Evolutionary conservation across 2,329 filamentous ascomycete genomes (phyloP).

Genomic region (Neopestalotiopsis sp.): DNA sequence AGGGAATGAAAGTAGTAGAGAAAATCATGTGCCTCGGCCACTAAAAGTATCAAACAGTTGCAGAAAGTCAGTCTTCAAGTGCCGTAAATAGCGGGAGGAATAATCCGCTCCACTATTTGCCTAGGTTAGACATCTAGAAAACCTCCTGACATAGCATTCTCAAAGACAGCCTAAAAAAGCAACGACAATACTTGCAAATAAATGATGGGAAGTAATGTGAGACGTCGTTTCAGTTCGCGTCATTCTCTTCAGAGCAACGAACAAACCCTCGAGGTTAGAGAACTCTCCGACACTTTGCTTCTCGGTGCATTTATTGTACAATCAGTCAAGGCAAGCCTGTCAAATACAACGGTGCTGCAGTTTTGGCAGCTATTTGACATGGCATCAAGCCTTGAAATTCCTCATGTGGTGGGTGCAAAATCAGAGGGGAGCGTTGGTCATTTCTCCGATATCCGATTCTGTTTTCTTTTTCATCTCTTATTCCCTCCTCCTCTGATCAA

Average conservation of each 20-base stretch:
- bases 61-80: too few species aligned
- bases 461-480: background rate
- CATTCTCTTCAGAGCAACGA: background rate
- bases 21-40: too few species aligned
- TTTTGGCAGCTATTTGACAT: background rate
- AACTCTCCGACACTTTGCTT: too few species aligned
- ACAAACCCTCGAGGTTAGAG: background rate
- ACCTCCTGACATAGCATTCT: background rate
- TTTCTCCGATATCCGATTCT: too few species aligned
- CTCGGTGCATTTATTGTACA: too few species aligned
- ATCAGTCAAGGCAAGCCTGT: slow-evolving; percentile 3
- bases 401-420: background rate
- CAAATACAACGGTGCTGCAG: slow-evolving; percentile 4
- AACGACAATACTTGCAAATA: background rate
- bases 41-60: too few species aligned
- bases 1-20: too few species aligned
- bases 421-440: background rate
- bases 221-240: background rate
- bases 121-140: background rate
- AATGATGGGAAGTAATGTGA: background rate
- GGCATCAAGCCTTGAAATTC: background rate
- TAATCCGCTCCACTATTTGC: background rate
- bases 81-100: background rate
- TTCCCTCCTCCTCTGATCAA: background rate
- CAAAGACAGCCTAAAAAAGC: background rate